Evolutionary conservation across 2,329 filamentous ascomycete species (phyloP).

Genomic region (Colletotrichum magnum): DNA sequence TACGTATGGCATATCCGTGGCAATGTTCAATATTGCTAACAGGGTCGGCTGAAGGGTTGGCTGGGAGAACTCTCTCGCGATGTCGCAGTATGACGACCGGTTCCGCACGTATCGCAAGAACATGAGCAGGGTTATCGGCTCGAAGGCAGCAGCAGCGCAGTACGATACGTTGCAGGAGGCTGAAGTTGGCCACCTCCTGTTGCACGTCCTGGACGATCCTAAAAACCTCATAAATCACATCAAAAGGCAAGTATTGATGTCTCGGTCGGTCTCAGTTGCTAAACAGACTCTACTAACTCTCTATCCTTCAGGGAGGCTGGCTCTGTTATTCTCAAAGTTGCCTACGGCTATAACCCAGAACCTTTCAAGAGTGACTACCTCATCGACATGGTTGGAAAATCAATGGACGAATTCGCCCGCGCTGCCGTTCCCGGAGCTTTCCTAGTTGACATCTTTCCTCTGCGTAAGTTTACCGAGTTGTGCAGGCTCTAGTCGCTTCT

Average conservation of each 20-base stretch:
- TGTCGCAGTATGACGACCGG: constrained; percentile 51
- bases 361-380: constrained; percentile 37
- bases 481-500: background rate
- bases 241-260: constrained; percentile 51
- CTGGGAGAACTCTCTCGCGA: constrained; percentile 54
- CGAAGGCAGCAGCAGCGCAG: constrained; percentile 53
- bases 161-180: constrained; percentile 59
- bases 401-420: constrained; percentile 33
- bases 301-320: constrained; percentile 34
- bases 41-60: constrained; percentile 44
- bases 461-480: background rate
- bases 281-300: background rate
- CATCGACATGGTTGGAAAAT: constrained; percentile 33
- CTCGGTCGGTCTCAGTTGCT: background rate
- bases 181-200: constrained; percentile 60
- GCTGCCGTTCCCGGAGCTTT: constrained; percentile 40
- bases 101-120: constrained; percentile 61
- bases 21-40: background rate
- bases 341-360: constrained; percentile 40
- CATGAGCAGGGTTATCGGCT: constrained; percentile 60
- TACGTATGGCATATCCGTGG: constrained; percentile 38
- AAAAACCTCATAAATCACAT: constrained; percentile 57
- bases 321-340: constrained; percentile 38
- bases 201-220: constrained; percentile 56
- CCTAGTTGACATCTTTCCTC: constrained; percentile 41